Conservation (phyloP, 768 basidiomycete species). For the Royoungia palumana region DNA sequence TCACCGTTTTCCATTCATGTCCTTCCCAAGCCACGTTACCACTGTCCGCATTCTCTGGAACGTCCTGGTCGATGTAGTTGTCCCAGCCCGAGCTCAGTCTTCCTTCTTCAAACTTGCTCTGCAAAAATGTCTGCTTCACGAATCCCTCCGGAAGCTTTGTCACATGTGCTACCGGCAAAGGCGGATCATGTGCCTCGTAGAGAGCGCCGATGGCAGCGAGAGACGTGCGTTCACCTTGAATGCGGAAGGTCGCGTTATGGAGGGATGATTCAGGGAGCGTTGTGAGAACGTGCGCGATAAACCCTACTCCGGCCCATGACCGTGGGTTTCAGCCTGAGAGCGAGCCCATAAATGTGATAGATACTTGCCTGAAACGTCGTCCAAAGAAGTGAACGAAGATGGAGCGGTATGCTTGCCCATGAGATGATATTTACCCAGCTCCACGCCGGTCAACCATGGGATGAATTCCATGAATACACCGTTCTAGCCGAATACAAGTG, state of each 20-base stretch:
- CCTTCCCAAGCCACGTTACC: constrained; percentile 34
- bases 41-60: constrained; percentile 29
- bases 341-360: not conserved
- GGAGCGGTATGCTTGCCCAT: constrained; percentile 31
- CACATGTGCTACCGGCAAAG: constrained; percentile 22
- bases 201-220: constrained; percentile 27
- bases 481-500: constrained; percentile 18
- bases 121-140: constrained; percentile 30
- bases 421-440: constrained; percentile 29
- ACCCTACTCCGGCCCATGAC: constrained; percentile 25
- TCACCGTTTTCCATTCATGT: constrained; percentile 31
- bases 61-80: constrained; percentile 26
- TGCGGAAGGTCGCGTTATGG: constrained; percentile 32
- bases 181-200: constrained; percentile 21
- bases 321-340: constrained; percentile 1
- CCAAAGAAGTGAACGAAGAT: constrained; percentile 31
- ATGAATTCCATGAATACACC: constrained; percentile 34
- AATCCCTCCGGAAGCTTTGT: constrained; percentile 29
- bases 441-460: constrained; percentile 28
- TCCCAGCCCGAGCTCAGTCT: constrained; percentile 35
- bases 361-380: constrained; percentile 33
- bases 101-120: constrained; percentile 29
- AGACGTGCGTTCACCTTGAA: constrained; percentile 34
- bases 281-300: constrained; percentile 34
- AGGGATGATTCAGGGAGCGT: constrained; percentile 25